These are phyloP conservation scores for Aspergillus felis DNA, from an alignment of 2,329 filamentous ascomycete genomes.

Conservation along the genomic window DNA sequence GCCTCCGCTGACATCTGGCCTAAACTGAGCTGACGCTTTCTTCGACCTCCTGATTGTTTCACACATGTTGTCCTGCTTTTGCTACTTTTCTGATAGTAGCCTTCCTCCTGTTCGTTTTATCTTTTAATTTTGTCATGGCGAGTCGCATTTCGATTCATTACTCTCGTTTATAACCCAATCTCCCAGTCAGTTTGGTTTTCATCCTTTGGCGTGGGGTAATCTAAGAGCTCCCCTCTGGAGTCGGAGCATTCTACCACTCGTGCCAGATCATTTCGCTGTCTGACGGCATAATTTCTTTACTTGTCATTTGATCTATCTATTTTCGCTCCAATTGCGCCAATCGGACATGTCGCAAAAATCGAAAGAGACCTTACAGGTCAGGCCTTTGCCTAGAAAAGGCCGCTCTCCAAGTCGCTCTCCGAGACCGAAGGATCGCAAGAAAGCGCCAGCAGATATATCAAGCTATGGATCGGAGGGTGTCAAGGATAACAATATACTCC, in stretches of 20 bases:
- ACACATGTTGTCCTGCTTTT: conserved; percentile 23
- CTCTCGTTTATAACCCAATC: conserved; percentile 32
- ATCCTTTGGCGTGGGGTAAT: conserved; percentile 7
- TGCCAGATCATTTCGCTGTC: conserved; percentile 3
- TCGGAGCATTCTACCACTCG: conserved; percentile 14
- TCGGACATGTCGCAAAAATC: conserved; percentile 27
- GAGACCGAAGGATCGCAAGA: conserved; percentile 34
- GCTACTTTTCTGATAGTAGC: conserved; percentile 9
- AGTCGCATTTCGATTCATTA: conserved; percentile 27
- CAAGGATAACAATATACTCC: conserved; percentile 85
- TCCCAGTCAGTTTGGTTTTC: conserved; percentile 5
- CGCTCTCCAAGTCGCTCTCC: conserved; percentile 40
- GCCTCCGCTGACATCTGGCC: conserved; percentile 32
- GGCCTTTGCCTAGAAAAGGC: conserved; percentile 29
- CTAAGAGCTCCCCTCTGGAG: conserved; percentile 12
- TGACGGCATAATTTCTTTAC: conserved; percentile 1
- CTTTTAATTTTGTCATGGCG: conserved; percentile 32
- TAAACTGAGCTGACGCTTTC: conserved; percentile 28
- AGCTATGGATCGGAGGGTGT: conserved; percentile 53
- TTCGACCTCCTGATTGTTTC: conserved; percentile 26
- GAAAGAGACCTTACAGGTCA: conserved; percentile 35
- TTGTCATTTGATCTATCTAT: conserved; percentile 6
- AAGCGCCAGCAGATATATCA: conserved; percentile 24
- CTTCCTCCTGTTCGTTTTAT: conserved; percentile 17
- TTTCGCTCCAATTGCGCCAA: conserved; percentile 11